These are phyloP conservation scores for Tetrahymena thermophila DNA, from an alignment of 73 alveolate species.

Conservation along the genomic window DNA sequence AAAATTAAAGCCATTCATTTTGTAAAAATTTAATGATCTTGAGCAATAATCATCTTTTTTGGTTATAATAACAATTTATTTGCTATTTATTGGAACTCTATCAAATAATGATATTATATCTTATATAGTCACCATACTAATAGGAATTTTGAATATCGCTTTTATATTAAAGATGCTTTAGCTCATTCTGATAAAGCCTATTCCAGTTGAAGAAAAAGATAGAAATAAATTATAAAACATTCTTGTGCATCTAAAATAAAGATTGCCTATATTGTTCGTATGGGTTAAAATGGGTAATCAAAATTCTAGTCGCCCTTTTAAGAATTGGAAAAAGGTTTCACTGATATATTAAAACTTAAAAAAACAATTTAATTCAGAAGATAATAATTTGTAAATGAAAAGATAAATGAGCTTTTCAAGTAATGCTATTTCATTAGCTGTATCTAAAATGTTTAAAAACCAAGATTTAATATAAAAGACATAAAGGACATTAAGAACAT, in stretches of 20 bases:
- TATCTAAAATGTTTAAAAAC: too few species aligned
- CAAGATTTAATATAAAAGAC: too few species aligned
- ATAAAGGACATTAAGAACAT: too few species aligned
- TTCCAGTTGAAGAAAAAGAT: background rate
- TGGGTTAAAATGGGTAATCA: background rate
- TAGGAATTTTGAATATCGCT: background rate
- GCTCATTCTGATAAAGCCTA: background rate
- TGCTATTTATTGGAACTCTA: background rate
- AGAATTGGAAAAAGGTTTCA: background rate
- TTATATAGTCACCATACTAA: background rate
- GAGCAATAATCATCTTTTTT: background rate
- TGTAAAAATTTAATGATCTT: background rate
- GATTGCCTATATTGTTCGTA: background rate
- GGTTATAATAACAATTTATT: background rate
- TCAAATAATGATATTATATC: background rate
- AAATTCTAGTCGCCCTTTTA: background rate
- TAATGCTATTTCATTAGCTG: too few species aligned
- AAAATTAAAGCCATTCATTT: background rate
- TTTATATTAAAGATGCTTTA: background rate
- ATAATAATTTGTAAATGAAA: too few species aligned
- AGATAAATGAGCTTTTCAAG: too few species aligned
- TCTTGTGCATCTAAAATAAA: background rate
- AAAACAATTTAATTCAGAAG: too few species aligned
- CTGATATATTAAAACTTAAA: too few species aligned
- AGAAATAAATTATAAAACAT: background rate